Conservation (phyloP, 352 stramenopile genomes). For the Blastocystis sp. region DNA sequence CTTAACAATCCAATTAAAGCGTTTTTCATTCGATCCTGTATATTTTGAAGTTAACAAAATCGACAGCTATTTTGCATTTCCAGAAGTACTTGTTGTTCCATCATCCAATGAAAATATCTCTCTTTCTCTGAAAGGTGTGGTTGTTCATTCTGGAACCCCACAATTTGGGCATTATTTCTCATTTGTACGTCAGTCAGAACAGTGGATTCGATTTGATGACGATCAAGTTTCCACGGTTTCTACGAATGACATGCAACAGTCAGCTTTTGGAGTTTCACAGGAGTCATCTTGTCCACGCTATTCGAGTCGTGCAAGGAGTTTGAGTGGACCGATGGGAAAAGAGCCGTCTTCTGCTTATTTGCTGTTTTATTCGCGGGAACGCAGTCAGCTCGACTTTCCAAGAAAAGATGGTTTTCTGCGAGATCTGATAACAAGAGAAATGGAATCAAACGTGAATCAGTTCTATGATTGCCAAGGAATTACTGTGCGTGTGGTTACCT, state of each 20-base stretch:
- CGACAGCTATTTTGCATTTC: neutral
- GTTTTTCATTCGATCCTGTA: neutral
- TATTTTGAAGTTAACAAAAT: neutral
- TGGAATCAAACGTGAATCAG: neutral
- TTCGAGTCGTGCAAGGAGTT: neutral
- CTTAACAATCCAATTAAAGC: constrained; percentile 7
- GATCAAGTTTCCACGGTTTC: neutral
- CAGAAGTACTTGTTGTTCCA: neutral
- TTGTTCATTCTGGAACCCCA: constrained; percentile 10
- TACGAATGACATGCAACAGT: neutral
- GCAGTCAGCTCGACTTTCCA: neutral
- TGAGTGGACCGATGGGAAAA: neutral
- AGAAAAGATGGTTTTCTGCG: neutral
- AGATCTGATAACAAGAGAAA: neutral
- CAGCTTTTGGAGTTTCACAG: neutral
- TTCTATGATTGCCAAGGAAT: neutral
- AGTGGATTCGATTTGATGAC: constrained; percentile 27
- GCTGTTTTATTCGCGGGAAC: neutral
- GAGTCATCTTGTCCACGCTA: too few species aligned
- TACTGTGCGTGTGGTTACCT: neutral
- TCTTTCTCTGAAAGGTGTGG: neutral
- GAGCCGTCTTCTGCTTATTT: neutral
- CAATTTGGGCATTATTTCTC: neutral
- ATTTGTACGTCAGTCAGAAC: neutral
- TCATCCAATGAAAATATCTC: neutral